Evolutionary conservation across 2,329 filamentous ascomycete species (phyloP).

Genomic region (Rutstroemia sp.): DNA sequence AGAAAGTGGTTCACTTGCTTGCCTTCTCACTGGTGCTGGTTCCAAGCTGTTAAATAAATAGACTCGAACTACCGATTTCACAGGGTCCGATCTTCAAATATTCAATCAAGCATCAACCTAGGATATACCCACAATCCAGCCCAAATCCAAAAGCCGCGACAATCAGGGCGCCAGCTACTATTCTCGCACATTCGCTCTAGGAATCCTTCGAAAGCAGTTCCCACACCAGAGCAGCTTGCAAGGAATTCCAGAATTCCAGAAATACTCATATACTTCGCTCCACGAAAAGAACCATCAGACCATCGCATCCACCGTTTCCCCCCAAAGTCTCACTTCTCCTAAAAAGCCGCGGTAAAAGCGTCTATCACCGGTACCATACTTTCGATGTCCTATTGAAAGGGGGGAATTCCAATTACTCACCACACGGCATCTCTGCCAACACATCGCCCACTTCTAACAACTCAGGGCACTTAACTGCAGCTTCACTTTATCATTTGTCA

Average conservation of each 20-base stretch:
- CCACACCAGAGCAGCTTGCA: background rate
- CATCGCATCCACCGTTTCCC: background rate
- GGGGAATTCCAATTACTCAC: background rate
- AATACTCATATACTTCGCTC: background rate
- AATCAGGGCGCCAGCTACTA: background rate
- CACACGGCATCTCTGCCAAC: slow-evolving; percentile 3
- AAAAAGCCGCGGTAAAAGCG: slow-evolving; percentile 7
- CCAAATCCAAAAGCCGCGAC: background rate
- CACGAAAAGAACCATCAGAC: background rate
- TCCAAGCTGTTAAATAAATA: no score
- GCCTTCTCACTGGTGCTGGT: background rate
- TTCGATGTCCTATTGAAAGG: slow-evolving; percentile 10
- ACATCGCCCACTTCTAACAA: background rate
- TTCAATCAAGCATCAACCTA: slow-evolving; percentile 7
- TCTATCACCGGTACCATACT: background rate
- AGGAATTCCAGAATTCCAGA: background rate
- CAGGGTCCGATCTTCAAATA: slow-evolving; percentile 7
- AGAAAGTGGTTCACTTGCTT: slow-evolving; percentile 5
- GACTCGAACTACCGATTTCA: background rate
- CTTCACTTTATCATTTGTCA: slow-evolving; percentile 12
- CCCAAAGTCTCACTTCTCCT: background rate
- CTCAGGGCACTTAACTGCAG: background rate
- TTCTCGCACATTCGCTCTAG: background rate
- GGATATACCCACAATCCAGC: background rate
- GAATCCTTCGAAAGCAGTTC: background rate